Percentiles rank a stretch among this genome's conserved stretches.
Conservation (phyloP, 345 rosid species). For the Boechera retrofracta region DNA sequence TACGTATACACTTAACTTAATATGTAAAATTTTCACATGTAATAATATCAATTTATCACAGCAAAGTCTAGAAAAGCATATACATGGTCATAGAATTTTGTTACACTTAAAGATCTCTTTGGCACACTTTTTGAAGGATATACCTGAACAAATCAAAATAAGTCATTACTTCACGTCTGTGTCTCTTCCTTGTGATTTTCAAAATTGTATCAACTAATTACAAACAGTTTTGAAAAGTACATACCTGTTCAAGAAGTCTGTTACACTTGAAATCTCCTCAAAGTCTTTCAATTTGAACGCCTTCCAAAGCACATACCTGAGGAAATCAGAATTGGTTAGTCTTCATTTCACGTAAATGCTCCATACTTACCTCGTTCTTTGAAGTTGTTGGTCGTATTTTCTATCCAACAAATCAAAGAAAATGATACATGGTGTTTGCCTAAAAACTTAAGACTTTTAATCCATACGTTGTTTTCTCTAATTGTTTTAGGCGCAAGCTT, state of each 20-base stretch:
- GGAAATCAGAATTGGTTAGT: not conserved
- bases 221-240: not conserved
- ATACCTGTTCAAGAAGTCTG: conserved; percentile 3
- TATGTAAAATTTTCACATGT: not conserved
- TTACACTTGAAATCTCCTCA: not conserved
- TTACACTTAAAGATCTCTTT: not conserved
- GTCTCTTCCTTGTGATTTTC: not conserved
- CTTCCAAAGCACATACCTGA: not conserved
- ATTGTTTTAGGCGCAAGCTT: not conserved
- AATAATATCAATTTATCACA: not conserved
- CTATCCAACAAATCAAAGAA: not conserved
- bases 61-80: not conserved
- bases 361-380: not conserved
- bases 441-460: too few relatives aligned
- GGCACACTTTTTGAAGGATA: not conserved
- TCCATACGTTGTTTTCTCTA: too few relatives aligned
- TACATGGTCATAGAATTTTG: not conserved
- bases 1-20: not conserved
- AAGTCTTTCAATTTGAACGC: not conserved
- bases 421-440: too few relatives aligned
- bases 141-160: not conserved
- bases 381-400: not conserved
- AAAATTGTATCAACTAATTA: conserved; percentile 4
- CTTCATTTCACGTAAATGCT: not conserved
- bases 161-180: not conserved